Percentiles rank a stretch among this genome's conserved stretches.
Evolutionary conservation across 2,329 filamentous ascomycete species (phyloP).

Genomic region (Pezicula rhizophila): DNA sequence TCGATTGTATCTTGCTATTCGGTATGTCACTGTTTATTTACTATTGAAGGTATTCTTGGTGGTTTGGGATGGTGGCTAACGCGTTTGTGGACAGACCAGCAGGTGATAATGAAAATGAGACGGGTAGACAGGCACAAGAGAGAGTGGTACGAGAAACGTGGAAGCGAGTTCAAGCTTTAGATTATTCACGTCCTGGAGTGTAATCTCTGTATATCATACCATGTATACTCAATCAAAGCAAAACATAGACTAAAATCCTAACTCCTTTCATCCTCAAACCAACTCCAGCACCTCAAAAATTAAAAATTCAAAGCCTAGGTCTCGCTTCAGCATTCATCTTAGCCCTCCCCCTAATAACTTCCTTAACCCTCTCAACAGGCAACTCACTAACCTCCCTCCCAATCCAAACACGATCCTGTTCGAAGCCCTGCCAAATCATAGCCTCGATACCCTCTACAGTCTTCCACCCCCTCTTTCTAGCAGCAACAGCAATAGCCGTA

Average conservation of each 20-base stretch:
- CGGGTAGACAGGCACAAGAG: slow-evolving; percentile 61
- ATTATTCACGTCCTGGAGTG: slow-evolving; percentile 60
- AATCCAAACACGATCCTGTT: slow-evolving; percentile 29
- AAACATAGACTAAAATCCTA: not conserved
- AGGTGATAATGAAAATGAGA: slow-evolving; percentile 54
- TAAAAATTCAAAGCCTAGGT: not conserved
- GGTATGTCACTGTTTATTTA: slow-evolving; percentile 32
- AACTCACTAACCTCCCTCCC: slow-evolving; percentile 57
- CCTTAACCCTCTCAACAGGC: slow-evolving; percentile 54
- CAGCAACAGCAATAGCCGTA: slow-evolving; percentile 18
- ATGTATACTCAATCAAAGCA: not conserved
- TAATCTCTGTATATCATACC: slow-evolving; percentile 18
- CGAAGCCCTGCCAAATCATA: slow-evolving; percentile 27
- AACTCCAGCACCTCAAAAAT: not conserved
- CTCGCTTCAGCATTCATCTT: slow-evolving; percentile 30
- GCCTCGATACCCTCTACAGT: slow-evolving; percentile 23
- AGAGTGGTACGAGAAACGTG: slow-evolving; percentile 67
- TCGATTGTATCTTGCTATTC: slow-evolving; percentile 64
- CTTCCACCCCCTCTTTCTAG: slow-evolving; percentile 15
- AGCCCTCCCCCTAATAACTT: slow-evolving; percentile 33
- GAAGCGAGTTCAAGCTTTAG: slow-evolving; percentile 58
- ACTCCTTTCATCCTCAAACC: not conserved
- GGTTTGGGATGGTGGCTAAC: not conserved
- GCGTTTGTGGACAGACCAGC: slow-evolving; percentile 46
- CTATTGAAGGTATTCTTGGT: not conserved